phyloP scores from a whole-genome alignment of 441 rosid species.

The Pelargonium cotyledonis region DNA sequence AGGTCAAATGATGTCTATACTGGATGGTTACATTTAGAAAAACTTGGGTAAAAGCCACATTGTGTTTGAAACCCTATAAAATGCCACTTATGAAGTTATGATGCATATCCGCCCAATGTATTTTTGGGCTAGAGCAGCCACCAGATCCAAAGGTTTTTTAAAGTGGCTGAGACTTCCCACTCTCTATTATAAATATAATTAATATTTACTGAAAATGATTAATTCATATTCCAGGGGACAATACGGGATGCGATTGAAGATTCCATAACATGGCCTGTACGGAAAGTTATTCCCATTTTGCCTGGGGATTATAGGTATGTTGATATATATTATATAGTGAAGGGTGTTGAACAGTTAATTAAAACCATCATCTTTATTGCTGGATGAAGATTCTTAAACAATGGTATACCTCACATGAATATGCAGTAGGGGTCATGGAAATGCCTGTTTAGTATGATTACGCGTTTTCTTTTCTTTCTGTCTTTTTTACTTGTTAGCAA shows the following conservation, averaged over 20 bases:
- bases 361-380: background rate
- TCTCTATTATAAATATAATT: background rate
- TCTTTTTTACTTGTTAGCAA: background rate
- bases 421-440: background rate
- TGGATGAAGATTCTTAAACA: background rate
- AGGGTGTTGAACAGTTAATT: background rate
- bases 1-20: background rate
- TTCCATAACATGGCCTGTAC: conserved; percentile 48
- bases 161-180: too few relatives aligned
- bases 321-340: background rate
- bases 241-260: conserved; percentile 60
- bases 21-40: background rate
- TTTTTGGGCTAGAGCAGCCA: too few relatives aligned
- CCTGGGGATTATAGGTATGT: conserved; percentile 94
- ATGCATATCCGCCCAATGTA: too few relatives aligned
- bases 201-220: background rate
- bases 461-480: conserved; percentile 6
- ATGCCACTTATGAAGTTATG: too few relatives aligned
- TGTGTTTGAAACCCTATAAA: too few relatives aligned
- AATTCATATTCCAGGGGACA: conserved; percentile 48
- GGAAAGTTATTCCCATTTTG: conserved; percentile 71
- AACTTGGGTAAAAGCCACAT: background rate
- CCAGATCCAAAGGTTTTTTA: too few relatives aligned
- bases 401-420: background rate
- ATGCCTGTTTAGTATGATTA: too few relatives aligned